Evolutionary conservation across 192 early-diverging fungal species (phyloP), one percentile per base, ranked within the genome.

Genomic region (Irineochytrium annulatum): DNA sequence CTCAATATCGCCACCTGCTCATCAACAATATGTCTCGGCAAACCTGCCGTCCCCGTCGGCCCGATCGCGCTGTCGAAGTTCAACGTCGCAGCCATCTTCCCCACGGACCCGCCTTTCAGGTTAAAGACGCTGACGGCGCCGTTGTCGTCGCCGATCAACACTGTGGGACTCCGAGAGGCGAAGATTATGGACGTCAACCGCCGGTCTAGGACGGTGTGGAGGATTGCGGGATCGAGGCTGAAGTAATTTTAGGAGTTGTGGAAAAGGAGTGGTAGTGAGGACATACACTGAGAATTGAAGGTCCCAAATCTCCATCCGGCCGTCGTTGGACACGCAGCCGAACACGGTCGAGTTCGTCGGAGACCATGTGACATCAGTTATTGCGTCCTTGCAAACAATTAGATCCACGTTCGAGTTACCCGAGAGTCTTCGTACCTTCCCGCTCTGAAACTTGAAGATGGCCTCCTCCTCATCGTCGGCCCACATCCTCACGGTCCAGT

Each of bases 271-370:
- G 17, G 16, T 3, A 13, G 16, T 32, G 17, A 5, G n/a, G 19
- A 28, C 69, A 43, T 81, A 79, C 78, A 78, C 72, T 20, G 80
- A 83, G 48, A 74, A 63, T 33, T 73, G 61, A 41, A 84, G 48
- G 44, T 84, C 82, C 82, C 82, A 84, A 8, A 84, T 79, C 48
- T 84, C 82, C 60, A 84, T 68, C 20, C 80, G 62, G 11, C 82
- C 82, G 51, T 83, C 77, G 22, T 71, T 67, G 2, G 77, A 71
- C 1, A 84, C 82, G 24, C 70, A 77, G 14, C 77, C 81, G 58
- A 84, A 83, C 19, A 77, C 63, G 2, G 82, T 84, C 32, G 82
- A 76, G 37, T 48, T 41, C 14, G 52, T 52, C 14, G 76, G 78
- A 5, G 73, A 76, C 82, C 82, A 84, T 3, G 74, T 71, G 20